Evolutionary conservation across 2,329 filamentous ascomycete genomes (phyloP).

Genomic region (Fusarium buharicum): DNA sequence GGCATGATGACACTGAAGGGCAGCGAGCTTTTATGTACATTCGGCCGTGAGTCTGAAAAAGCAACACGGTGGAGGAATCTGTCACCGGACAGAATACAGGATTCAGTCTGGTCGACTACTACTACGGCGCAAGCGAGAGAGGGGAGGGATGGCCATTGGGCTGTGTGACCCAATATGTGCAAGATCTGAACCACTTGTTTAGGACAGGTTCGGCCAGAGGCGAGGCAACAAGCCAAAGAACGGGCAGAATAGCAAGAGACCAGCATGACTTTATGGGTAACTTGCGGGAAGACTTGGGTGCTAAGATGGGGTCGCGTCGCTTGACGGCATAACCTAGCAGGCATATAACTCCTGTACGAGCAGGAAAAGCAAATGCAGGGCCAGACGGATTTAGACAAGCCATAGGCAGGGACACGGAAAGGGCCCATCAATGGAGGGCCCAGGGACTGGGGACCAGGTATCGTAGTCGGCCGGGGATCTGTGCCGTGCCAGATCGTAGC

Average conservation of each 20-base stretch:
- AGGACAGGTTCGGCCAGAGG: slow-evolving; percentile 50
- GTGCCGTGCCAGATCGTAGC: slow-evolving; percentile 42
- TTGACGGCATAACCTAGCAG: slow-evolving; percentile 36
- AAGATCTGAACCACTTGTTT: slow-evolving; percentile 52
- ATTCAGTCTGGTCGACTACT: slow-evolving; percentile 35
- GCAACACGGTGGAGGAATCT: slow-evolving; percentile 40
- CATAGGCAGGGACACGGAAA: slow-evolving; percentile 30
- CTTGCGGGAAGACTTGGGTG: slow-evolving; percentile 33
- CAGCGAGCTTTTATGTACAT: slow-evolving; percentile 43
- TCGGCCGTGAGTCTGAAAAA: slow-evolving; percentile 41
- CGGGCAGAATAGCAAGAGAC: slow-evolving; percentile 33
- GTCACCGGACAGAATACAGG: slow-evolving; percentile 36
- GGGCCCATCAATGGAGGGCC: slow-evolving; percentile 23
- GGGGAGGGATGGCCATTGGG: slow-evolving; percentile 45
- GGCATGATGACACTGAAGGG: slow-evolving; percentile 32
- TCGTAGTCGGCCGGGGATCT: slow-evolving; percentile 34
- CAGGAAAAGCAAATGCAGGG: slow-evolving; percentile 35
- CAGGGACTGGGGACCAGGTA: slow-evolving; percentile 32
- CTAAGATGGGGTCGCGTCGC: slow-evolving; percentile 32
- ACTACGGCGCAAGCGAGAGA: slow-evolving; percentile 45
- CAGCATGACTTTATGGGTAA: slow-evolving; percentile 42
- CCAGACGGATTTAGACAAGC: slow-evolving; percentile 34
- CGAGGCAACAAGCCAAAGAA: slow-evolving; percentile 45
- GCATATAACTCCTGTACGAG: slow-evolving; percentile 26
- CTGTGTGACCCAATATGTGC: slow-evolving; percentile 52